Evolutionary conservation across 352 stramenopile species (phyloP), one percentile per base, ranked within the genome.

Genomic region (Poterioochromonas sp.): DNA sequence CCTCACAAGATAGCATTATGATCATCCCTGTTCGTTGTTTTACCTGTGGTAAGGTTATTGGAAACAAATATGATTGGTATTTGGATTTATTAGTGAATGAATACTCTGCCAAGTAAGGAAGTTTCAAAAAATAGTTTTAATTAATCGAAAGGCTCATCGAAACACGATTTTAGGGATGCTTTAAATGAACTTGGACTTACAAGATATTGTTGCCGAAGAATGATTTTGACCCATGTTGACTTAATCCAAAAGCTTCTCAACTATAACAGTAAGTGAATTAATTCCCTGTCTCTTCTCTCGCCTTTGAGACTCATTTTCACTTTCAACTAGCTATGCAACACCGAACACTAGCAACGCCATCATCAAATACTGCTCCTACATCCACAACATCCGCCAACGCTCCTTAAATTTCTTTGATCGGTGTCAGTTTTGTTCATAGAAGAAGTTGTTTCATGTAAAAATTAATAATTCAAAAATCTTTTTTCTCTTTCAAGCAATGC

Each of bases 41-140:
- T 87, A 98, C 95, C 74, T 99, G 95, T 86, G 95, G 95, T 81
- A 99, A 99, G 86, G 84, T 88, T 18, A 96, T 99, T 84, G 96
- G 94, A 73, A 99, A 99, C 88, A 99, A 99, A 88, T 99, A 94
- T 93, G 94, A 99, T 86, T 97, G 92, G 12, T 99, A 99, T 86
- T 87, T 99, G 41, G 90, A 93, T 80, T 87, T 98, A 70, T 85
- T 99, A 73, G 90, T 96, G 77, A 91, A 92, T 37, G 94, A 98
- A 87, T 97, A 96, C 85, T 97, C 93, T 20, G 95, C 98, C 83
- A 92, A 88, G 85, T 91, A 86, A 80, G 86, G 82, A 29, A 26
- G n/a, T 44, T 41, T 22, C 34, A 0, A n/a, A n/a, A n/a, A n/a
- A n/a, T n/a, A n/a, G n/a, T n/a, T n/a, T 62, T 32, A 62, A 8